Conservation (phyloP, 2,329 filamentous ascomycete species). For the Botryosphaeria dothidea region DNA sequence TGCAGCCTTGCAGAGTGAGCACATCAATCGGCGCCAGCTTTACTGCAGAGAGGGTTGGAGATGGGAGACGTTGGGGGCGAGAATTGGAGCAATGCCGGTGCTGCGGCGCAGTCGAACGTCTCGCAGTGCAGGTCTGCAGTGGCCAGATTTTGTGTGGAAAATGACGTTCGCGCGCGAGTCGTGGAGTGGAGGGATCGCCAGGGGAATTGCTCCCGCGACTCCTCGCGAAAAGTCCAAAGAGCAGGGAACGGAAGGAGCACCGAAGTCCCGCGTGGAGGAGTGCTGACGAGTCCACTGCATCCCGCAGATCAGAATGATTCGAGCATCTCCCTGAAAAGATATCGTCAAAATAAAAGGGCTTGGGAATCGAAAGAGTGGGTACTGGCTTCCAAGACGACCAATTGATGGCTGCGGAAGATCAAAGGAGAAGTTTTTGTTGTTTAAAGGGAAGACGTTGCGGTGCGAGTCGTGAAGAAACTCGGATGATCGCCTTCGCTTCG, state of each 20-base stretch:
- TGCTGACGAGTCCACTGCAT: background rate
- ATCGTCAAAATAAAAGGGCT: background rate
- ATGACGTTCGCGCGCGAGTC: slow-evolving; percentile 10
- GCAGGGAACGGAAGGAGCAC: background rate
- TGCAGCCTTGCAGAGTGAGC: background rate
- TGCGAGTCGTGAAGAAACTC: background rate
- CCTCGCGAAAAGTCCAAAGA: background rate
- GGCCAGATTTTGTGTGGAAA: background rate
- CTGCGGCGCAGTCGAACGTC: background rate
- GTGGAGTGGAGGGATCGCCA: slow-evolving; percentile 3
- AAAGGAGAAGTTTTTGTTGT: no score
- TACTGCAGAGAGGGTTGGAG: background rate
- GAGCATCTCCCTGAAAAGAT: background rate
- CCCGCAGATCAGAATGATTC: background rate
- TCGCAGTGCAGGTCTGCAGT: background rate
- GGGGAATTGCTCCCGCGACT: background rate
- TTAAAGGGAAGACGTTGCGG: background rate
- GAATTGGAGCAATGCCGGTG: background rate
- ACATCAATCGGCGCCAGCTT: background rate
- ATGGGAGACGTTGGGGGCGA: background rate
- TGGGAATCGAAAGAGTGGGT: background rate
- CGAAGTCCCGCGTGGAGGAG: background rate
- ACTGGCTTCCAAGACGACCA: background rate
- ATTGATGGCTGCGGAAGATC: background rate
- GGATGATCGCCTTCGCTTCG: slow-evolving; percentile 4